Percentiles rank a stretch among this genome's conserved stretches.
Evolutionary conservation across 176 grass and related monocot species (phyloP).

Genomic region (Aegilops bicornis): DNA sequence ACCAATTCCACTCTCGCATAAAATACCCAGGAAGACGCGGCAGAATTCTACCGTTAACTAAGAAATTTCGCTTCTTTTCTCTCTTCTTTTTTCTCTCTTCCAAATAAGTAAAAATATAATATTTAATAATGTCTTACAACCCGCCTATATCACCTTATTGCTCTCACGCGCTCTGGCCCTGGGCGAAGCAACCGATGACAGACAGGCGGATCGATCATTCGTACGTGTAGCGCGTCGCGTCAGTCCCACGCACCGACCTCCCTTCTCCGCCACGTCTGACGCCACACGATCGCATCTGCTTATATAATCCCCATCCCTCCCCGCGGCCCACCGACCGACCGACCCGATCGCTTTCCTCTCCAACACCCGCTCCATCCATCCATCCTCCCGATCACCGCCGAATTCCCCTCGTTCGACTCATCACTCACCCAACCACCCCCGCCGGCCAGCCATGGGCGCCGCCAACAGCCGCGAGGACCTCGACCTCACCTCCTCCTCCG

Average conservation of each 20-base stretch:
- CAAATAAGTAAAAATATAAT: too few species aligned
- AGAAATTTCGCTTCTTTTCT: too few species aligned
- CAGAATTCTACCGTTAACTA: too few species aligned
- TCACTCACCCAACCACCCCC: neutral
- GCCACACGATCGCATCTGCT: neutral
- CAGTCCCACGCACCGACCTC: slow-evolving; percentile 6
- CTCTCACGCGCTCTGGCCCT: too few species aligned
- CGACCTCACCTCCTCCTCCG: slow-evolving; percentile 64
- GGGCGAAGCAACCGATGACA: slow-evolving; percentile 2
- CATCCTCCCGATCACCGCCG: neutral
- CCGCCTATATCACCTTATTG: too few species aligned
- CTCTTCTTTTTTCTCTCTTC: too few species aligned
- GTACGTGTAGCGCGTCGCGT: neutral
- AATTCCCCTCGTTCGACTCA: slow-evolving; percentile 15
- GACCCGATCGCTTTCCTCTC: neutral
- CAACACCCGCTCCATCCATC: neutral
- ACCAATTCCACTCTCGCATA: too few species aligned
- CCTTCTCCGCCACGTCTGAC: neutral
- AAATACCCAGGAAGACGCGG: too few species aligned
- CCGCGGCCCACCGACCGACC: neutral
- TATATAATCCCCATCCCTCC: neutral
- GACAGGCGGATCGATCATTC: too few species aligned
- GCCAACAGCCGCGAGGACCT: slow-evolving; percentile 88
- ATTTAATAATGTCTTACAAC: too few species aligned
- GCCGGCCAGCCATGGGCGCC: slow-evolving; percentile 53